phyloP scores from a whole-genome alignment of 2,329 filamentous ascomycete species.

The Byssochlamys sp. region DNA sequence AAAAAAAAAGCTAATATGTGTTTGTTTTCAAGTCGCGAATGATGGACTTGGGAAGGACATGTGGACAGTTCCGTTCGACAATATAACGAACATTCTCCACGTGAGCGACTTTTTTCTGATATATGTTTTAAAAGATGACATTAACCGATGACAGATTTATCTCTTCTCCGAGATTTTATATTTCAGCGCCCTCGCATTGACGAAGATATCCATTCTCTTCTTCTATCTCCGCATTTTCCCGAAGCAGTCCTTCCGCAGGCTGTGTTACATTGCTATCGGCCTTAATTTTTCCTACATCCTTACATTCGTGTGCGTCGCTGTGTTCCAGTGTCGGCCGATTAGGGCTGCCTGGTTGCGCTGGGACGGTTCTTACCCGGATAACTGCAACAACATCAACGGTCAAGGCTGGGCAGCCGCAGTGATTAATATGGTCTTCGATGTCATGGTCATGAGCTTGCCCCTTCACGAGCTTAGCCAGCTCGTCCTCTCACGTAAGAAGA shows the following conservation, averaged over 20 bases:
- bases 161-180: slow-evolving; percentile 25
- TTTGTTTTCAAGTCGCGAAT: slow-evolving; percentile 25
- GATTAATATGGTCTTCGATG: slow-evolving; percentile 23
- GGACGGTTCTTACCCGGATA: slow-evolving; percentile 19
- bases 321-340: slow-evolving; percentile 30
- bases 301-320: slow-evolving; percentile 25
- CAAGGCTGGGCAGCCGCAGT: slow-evolving; percentile 28
- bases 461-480: slow-evolving; percentile 18
- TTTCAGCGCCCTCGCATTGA: slow-evolving; percentile 21
- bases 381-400: slow-evolving; percentile 28
- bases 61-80: slow-evolving; percentile 35
- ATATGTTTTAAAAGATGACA: slow-evolving; percentile 8
- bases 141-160: slow-evolving; percentile 21
- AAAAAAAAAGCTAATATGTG: slow-evolving; percentile 3
- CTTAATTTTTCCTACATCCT: slow-evolving; percentile 21
- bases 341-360: slow-evolving; percentile 33
- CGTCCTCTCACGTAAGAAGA: slow-evolving; percentile 19
- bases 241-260: slow-evolving; percentile 3
- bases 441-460: slow-evolving; percentile 21
- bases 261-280: slow-evolving; percentile 21
- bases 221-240: slow-evolving; percentile 13
- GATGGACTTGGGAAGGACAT: slow-evolving; percentile 37
- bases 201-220: slow-evolving; percentile 10
- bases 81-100: slow-evolving; percentile 35
- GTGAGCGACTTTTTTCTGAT: slow-evolving; percentile 16